phyloP scores from a whole-genome alignment of 805 yeast genomes.

The Dipodascus albidus region DNA sequence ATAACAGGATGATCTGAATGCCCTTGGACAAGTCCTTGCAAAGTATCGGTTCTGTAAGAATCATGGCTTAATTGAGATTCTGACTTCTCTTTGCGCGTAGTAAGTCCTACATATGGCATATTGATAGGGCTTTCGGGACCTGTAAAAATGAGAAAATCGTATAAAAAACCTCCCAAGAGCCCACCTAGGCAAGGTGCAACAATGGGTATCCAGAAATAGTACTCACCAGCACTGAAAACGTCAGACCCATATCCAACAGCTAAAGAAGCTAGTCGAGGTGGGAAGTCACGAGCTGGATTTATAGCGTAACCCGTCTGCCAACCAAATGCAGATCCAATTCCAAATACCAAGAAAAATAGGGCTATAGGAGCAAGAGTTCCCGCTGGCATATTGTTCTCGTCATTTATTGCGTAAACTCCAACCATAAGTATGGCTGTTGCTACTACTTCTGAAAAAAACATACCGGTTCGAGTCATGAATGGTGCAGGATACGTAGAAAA shows the following conservation, averaged over 20 bases:
- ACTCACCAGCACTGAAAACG: conserved; percentile 29
- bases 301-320: conserved; percentile 44
- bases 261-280: conserved; percentile 39
- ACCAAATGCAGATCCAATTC: conserved; percentile 37
- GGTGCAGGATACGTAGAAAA: conserved; percentile 36
- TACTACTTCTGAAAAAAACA: conserved; percentile 37
- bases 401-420: conserved; percentile 40
- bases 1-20: neutral
- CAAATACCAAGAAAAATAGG: conserved; percentile 33
- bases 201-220: conserved; percentile 44
- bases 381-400: conserved; percentile 38
- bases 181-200: conserved; percentile 40
- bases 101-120: conserved; percentile 29
- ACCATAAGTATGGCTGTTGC: conserved; percentile 35
- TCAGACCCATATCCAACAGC: conserved; percentile 36
- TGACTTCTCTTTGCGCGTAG: neutral
- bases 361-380: conserved; percentile 37
- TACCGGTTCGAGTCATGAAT: conserved; percentile 33
- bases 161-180: conserved; percentile 36
- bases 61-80: too few relatives aligned
- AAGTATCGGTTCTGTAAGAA: too few relatives aligned
- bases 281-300: conserved; percentile 44
- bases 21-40: neutral
- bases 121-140: conserved; percentile 43
- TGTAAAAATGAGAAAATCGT: conserved; percentile 39